Conservation (phyloP, 2,329 filamentous ascomycete genomes). For the Fusarium sp. region DNA sequence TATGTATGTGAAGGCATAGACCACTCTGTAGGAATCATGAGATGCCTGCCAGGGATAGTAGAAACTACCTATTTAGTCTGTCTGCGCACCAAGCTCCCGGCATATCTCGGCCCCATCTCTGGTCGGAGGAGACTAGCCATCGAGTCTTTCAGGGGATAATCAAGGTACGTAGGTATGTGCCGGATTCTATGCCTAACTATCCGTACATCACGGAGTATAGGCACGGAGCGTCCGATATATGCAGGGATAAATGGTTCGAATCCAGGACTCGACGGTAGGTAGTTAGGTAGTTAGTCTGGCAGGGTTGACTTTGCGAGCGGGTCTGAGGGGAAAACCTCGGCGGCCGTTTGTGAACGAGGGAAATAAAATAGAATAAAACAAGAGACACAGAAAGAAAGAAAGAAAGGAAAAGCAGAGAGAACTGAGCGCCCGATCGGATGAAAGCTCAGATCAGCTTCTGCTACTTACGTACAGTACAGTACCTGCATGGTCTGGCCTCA, state of each 20-base stretch:
- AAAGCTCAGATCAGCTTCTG: constrained; percentile 28
- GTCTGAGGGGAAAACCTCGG: background rate
- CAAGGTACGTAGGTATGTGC: constrained; percentile 11
- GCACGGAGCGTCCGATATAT: constrained; percentile 25
- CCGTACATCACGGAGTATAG: background rate
- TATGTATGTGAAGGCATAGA: constrained; percentile 5
- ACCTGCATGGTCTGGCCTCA: constrained; percentile 5
- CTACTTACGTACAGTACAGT: background rate
- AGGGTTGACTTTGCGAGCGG: constrained; percentile 5
- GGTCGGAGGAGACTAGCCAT: background rate
- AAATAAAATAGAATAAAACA: background rate
- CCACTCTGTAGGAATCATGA: background rate
- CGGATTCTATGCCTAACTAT: background rate
- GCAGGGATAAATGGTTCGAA: constrained; percentile 22
- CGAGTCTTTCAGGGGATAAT: background rate
- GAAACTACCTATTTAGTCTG: background rate
- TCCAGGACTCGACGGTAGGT: constrained; percentile 1
- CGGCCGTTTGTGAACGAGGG: background rate
- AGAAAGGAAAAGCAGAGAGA: background rate
- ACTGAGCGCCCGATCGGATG: constrained; percentile 3
- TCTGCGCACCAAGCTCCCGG: background rate
- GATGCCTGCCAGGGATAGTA: background rate
- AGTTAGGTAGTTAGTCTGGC: background rate
- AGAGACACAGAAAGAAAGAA: background rate
- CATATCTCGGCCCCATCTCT: background rate